Percentiles rank a stretch among this genome's conserved stretches.
Evolutionary conservation across 208 protist species (phyloP).

Genomic region (Trypanosoma lewisi): DNA sequence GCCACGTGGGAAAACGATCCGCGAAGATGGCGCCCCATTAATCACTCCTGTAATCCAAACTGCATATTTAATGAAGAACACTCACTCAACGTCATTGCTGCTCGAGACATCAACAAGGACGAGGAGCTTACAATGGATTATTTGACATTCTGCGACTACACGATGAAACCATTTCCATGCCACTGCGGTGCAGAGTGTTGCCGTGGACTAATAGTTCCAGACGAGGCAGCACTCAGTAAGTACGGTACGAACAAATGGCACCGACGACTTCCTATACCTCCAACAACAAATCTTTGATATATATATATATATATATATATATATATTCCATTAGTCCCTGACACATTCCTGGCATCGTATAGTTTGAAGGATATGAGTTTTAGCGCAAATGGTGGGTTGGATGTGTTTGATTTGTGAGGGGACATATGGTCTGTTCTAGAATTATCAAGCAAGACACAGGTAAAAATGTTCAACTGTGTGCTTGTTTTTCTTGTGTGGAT

Average conservation of each 20-base stretch:
- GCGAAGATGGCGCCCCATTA: constrained; percentile 77
- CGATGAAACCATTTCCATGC: constrained; percentile 86
- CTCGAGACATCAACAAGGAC: constrained; percentile 54
- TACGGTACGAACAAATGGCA: constrained; percentile 75
- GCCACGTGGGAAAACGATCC: constrained; percentile 83
- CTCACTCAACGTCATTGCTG: constrained; percentile 85
- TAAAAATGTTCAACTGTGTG: too few relatives aligned
- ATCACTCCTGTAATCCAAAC: constrained; percentile 88
- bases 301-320: neutral
- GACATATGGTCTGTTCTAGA: too few relatives aligned
- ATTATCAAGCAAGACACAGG: too few relatives aligned
- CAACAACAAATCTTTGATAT: constrained; percentile 3
- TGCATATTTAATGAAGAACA: constrained; percentile 75
- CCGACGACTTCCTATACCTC: constrained; percentile 33
- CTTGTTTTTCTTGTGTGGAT: constrained; percentile 5
- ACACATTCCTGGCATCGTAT: too few relatives aligned
- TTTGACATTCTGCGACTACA: constrained; percentile 85
- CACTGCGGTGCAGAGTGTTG: constrained; percentile 60
- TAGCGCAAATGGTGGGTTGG: too few relatives aligned
- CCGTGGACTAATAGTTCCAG: constrained; percentile 53
- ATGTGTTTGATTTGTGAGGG: too few relatives aligned
- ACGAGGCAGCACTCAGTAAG: constrained; percentile 46
- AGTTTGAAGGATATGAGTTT: too few relatives aligned
- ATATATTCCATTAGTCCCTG: too few relatives aligned
- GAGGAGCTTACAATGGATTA: constrained; percentile 90